Base-by-base conservation (phyloP, 495 filamentous ascomycete species). In the Xylaria venustula region DNA sequence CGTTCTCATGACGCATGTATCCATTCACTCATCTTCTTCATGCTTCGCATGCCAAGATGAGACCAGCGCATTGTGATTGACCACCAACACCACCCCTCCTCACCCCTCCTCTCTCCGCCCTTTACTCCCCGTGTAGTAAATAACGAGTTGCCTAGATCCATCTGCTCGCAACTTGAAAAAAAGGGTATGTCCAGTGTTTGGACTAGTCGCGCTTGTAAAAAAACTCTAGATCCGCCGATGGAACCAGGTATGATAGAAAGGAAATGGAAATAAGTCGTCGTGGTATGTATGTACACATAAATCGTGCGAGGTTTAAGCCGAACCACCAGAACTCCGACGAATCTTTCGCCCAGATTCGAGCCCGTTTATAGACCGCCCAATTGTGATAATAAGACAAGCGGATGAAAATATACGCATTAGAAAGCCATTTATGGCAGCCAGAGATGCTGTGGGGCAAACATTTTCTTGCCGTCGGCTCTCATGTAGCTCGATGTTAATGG, bases 401-500 rank as follows among this genome's bases (percentile, higher is more conserved):
- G 5, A 25, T 34, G 17, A 1, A 17, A 8, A 17, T 7, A 32
- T 55, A 25, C 20, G 25, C n/a, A n/a, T n/a, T n/a, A n/a, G n/a
- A n/a, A 15, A 4, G 7, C 25, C 26, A 32, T 46, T 22, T 61
- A 61, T 37, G 49, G 23, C 30, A 61, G 30, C 58, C 58, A 61
- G 6, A 61, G 58, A 30, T 61, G 49, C 28, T 44, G 30, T 41
- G 66, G 60, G 61, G 66, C 17, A 49, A 26, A 36, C 57, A 62
- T 48, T 32, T 37, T 34, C 54, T 65, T 60, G 30, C 69, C 69
- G 32, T 71, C 64, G 0, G 69, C 69, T 58, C 69, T 47, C 26
- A 63, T 65, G 45, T 71, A 71, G 9, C 62, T 57, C 2, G 60
- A 52, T 15, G 58, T 52, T 4, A 23, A 36, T 15, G 50, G 58